These are phyloP conservation scores for Stephania japonica DNA, from an alignment of 164 flowering plant genomes.

Conservation along the genomic window DNA sequence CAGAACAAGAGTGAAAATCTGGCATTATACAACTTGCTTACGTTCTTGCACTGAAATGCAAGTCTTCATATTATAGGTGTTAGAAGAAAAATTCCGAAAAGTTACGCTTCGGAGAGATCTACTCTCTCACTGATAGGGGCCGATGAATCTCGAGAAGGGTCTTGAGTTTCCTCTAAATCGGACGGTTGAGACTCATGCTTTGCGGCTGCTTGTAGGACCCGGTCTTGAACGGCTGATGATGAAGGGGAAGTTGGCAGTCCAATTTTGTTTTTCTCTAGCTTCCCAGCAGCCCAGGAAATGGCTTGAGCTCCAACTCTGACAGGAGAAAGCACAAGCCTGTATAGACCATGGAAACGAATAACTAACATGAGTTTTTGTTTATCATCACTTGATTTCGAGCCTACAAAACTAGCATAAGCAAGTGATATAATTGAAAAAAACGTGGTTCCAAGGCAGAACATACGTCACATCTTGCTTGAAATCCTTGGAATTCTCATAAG, in stretches of 20 bases:
- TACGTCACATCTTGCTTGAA: conserved; percentile 77
- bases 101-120: conserved; percentile 58
- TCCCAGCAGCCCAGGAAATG: conserved; percentile 69
- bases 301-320: conserved; percentile 72
- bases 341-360: background rate
- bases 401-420: background rate
- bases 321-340: conserved; percentile 60
- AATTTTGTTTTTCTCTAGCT: conserved; percentile 54
- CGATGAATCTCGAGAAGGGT: conserved; percentile 28
- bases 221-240: conserved; percentile 65
- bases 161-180: conserved; percentile 46
- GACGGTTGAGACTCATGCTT: conserved; percentile 89
- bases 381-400: background rate
- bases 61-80: background rate
- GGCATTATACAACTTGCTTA: background rate
- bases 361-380: background rate
- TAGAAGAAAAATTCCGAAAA: background rate
- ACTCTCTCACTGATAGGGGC: conserved; percentile 33
- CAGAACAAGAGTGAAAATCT: background rate
- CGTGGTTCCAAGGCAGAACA: background rate
- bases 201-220: conserved; percentile 94
- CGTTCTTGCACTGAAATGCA: background rate
- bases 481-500: conserved; percentile 67
- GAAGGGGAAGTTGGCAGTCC: conserved; percentile 82
- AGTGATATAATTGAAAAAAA: background rate